Evolutionary conservation across 192 early-diverging fungal genomes (phyloP).

Genomic region (Haplosporangium gracile): DNA sequence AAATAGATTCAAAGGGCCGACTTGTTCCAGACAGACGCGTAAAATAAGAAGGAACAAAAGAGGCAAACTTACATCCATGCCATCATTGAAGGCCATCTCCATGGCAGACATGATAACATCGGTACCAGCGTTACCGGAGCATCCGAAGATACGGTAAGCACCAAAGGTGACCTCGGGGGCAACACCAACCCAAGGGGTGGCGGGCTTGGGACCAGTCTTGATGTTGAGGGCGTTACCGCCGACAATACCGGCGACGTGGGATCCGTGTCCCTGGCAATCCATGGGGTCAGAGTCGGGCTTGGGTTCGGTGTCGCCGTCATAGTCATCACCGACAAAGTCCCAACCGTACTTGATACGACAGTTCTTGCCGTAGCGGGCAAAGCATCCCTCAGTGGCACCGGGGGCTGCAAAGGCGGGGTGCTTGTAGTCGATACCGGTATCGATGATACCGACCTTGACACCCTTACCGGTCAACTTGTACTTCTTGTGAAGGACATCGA

Average conservation of each 20-base stretch:
- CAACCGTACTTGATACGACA: conserved; percentile 71
- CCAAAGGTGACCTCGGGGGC: conserved; percentile 82
- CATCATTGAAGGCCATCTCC: conserved; percentile 59
- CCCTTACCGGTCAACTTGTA: conserved; percentile 56
- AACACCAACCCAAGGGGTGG: conserved; percentile 63
- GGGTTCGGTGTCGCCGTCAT: conserved; percentile 57
- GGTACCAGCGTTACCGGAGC: conserved; percentile 60
- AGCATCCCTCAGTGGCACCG: conserved; percentile 60
- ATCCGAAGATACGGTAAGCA: conserved; percentile 78
- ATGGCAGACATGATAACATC: conserved; percentile 73
- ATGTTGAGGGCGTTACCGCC: conserved; percentile 53
- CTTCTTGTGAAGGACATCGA: conserved; percentile 49
- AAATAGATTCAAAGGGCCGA: neutral
- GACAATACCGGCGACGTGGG: conserved; percentile 66
- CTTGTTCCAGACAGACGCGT: no score
- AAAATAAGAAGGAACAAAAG: neutral
- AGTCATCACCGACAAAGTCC: conserved; percentile 71
- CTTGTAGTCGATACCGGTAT: conserved; percentile 68
- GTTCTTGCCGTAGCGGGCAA: conserved; percentile 67
- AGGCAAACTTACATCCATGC: conserved; percentile 72
- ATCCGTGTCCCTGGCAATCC: conserved; percentile 68
- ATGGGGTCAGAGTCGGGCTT: conserved; percentile 58
- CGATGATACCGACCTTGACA: conserved; percentile 70
- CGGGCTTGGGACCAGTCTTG: conserved; percentile 23
- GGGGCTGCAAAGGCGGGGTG: conserved; percentile 74